Evolutionary conservation across 257 asterid species (phyloP), one percentile per base, ranked within the genome.

Genomic region (Fraxinus americana): DNA sequence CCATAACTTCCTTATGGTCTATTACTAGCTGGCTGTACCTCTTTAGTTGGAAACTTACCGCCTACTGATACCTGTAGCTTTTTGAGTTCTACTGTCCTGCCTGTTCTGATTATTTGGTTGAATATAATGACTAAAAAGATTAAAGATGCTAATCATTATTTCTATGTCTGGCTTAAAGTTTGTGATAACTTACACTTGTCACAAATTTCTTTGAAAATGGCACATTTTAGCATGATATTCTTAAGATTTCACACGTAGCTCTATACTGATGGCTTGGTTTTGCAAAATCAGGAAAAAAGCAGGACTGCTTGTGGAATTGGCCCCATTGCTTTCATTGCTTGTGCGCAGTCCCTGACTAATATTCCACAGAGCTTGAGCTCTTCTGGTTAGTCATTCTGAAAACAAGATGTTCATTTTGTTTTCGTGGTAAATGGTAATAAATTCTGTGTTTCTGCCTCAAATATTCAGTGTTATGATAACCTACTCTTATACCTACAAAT

Each of bases 311-410:
- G 99, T 78, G 92, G 97, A 73, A 84, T 92, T 75, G 98, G 97
- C 61, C 97, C 99, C 63, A 70, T 96, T 75, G 97, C 97, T 70
- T 88, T 93, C 79, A 81, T 96, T 81, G 97, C 98, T 79, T 87
- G 97, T 38, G 92, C 84, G 54, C 98, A 96, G 85, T 87, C 93
- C 78, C 86, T 96, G 84, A 83, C 94, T 78, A 93, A 83, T 83
- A 78, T 96, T 78, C 99, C 99, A 25, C 96, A 85, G 86, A 88
- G 86, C 82, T 89, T 96, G 92, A 92, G 92, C 86, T 90, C 96
- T 79, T 95, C 99, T 73, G 99, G 97, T 91, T 69, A 39, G 91
- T 85, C 69, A 43, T 74, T 57, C 35, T 77, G 80, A 74, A 65
- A 32, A 57, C 52, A 39, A 19, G 5, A 39, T 32, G 52, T 76